Evolutionary conservation across 2,329 filamentous ascomycete genomes (phyloP).

Genomic region (Massarina eburnea): DNA sequence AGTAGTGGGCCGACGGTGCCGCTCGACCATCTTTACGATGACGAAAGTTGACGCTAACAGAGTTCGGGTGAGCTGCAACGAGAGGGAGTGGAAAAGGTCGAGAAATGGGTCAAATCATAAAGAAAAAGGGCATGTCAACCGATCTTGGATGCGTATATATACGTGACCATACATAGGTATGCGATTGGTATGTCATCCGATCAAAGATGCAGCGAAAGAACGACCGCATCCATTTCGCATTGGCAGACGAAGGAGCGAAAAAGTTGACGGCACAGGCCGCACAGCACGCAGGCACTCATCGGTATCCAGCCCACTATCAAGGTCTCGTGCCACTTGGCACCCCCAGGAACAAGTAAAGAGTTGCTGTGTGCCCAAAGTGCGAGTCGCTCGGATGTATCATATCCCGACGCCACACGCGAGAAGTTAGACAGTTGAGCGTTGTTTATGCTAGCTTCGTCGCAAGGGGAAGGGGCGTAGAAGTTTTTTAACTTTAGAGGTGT

Average conservation of each 20-base stretch:
- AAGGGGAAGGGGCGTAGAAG: conserved; percentile 1
- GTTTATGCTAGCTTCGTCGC: conserved; percentile 22
- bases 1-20: neutral
- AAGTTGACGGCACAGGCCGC: too few species aligned
- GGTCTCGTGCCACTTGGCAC: neutral
- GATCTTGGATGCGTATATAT: neutral
- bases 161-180: neutral
- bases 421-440: conserved; percentile 23
- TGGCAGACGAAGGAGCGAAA: too few species aligned
- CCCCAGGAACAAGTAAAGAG: too few species aligned
- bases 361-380: neutral
- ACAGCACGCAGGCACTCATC: too few species aligned
- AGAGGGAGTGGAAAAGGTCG: neutral
- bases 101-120: neutral
- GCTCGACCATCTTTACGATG: neutral
- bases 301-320: neutral
- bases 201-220: too few species aligned
- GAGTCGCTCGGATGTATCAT: conserved; percentile 33
- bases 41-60: neutral
- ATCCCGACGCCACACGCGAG: conserved; percentile 36
- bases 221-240: too few species aligned
- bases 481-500: neutral
- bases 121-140: neutral
- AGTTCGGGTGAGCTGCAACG: neutral
- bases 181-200: too few species aligned